Evolutionary conservation across 208 protist species (phyloP), one percentile per base, ranked within the genome.

Genomic region (Crithidia sp.): DNA sequence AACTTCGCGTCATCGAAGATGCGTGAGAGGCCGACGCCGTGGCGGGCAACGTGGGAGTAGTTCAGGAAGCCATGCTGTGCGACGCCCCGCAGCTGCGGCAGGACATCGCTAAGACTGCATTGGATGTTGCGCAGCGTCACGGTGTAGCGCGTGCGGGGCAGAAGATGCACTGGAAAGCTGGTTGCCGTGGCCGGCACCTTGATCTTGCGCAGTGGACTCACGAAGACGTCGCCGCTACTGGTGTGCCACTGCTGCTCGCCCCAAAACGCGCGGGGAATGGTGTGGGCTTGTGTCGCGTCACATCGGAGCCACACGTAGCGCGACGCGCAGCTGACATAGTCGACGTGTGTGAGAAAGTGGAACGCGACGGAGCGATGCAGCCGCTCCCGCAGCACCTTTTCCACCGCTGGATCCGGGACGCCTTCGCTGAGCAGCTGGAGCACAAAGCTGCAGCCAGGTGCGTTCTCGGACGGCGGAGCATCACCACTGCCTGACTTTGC

Each of bases 1-100:
- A 80, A 61, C 61, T 84, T 80, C 2, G 79, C 88, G 53, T 81
- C 80, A 39, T 90, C 70, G 81, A 90, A 96, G 59, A 86, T 71
- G 37, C 77, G 81, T 47, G 75, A 79, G 14, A 85, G 71, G 3
- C 86, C 76, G 12, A 88, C 59, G 16, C 92, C 92, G 69, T 96
- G 92, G 0, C 89, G 84, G 0, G 86, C 92, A 2, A 91, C 67
- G 81, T 96, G 89, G 10, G 60, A 70, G 82, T 93, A 96, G 77
- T 96, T 96, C 14, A 92, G 36, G 54, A 92, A 88, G 9, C 92
- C 92, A 53, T 75, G 39, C 16, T 52, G 45, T 43, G 66, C 58
- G 3, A 96, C 14, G 39, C 63, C 62, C 28, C 84, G 83, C 12
- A 96, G 82, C 56, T 77, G 80, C 2, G 84, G 79, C 57, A 96